Base-by-base conservation (phyloP, 2,329 filamentous ascomycete genomes). In the Fusarium anthophilum region DNA sequence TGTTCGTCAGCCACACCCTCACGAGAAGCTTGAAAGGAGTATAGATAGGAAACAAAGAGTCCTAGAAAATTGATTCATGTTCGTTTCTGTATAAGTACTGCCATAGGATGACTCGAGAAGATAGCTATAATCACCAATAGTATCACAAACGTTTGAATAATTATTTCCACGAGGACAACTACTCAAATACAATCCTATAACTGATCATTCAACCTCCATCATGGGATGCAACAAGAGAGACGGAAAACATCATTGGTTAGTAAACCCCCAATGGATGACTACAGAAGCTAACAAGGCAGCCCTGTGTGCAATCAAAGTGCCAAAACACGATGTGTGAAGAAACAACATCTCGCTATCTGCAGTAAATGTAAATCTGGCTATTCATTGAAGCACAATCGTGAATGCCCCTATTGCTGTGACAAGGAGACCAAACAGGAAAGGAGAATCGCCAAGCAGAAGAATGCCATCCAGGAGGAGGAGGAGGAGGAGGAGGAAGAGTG, bases 211-310 rank as follows among this genome's bases (percentile, higher is more conserved):
- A 43, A 38, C 18, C 2, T 18, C 8, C 15, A 32, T n/a, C 17
- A 56, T 43, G 53, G 26, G 14, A 18, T 56, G 38, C 22, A 39
- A 28, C 0, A 41, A 15, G 26, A 26, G 28, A 45, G 32, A 54
- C 0, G 50, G 50, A 54, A 54, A 54, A 0, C 57, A 41, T 32
- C 57, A 60, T 32, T 60, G 45, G 45, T 60, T n/a, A 14, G 20
- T 6, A 10, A 41, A 0, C 18, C 26, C 2, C 17, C 0, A 12
- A 18, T 41, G 2, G 1, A 15, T 30, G 13, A 24, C 20, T 13
- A 0, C 22, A 22, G 26, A 26, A 35, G 18, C 0, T 60, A 26
- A 43, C 26, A 60, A 14, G 10, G 8, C 28, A 54, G 37, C 26
- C 28, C 37, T 1, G 57, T 60, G 12, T 60, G 47, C 17, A 30